These are phyloP conservation scores for Coemansia sp. DNA, from an alignment of 192 early-diverging fungal genomes.

Conservation along the genomic window DNA sequence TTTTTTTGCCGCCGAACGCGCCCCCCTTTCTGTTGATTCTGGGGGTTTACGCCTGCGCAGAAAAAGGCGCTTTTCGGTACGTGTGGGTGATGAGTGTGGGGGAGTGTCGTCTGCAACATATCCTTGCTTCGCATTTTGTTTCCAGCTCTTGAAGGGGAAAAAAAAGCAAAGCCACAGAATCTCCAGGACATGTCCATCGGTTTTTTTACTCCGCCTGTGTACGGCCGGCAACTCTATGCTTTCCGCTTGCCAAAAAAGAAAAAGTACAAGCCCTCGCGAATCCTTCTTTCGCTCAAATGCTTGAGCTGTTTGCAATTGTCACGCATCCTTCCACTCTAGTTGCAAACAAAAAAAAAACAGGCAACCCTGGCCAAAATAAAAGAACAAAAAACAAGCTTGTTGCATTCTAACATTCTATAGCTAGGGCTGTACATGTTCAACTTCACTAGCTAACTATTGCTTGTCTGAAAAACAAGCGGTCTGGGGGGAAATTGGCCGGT, in stretches of 20 bases:
- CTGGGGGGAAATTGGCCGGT: too few species aligned
- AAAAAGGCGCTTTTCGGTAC: background rate
- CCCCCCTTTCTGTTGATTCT: background rate
- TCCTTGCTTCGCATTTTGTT: background rate
- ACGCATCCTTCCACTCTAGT: background rate
- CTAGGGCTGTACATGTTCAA: background rate
- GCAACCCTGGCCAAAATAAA: too few species aligned
- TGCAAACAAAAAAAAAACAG: background rate
- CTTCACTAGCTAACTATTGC: background rate
- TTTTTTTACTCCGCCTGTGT: background rate
- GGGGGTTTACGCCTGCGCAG: background rate
- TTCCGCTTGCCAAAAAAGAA: background rate
- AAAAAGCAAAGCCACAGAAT: conserved; percentile 1
- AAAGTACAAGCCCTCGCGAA: too few species aligned
- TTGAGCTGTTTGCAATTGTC: background rate
- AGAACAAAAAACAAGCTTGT: too few species aligned
- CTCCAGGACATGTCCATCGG: background rate
- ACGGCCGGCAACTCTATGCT: background rate
- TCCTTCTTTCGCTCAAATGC: background rate
- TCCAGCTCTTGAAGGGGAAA: background rate
- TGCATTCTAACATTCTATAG: too few species aligned
- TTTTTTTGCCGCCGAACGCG: too few species aligned
- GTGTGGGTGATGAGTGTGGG: background rate
- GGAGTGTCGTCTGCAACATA: conserved; percentile 2
- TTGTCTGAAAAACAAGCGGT: background rate